phyloP scores from a whole-genome alignment of 257 asterid species.

The Lithospermum erythrorhizon region DNA sequence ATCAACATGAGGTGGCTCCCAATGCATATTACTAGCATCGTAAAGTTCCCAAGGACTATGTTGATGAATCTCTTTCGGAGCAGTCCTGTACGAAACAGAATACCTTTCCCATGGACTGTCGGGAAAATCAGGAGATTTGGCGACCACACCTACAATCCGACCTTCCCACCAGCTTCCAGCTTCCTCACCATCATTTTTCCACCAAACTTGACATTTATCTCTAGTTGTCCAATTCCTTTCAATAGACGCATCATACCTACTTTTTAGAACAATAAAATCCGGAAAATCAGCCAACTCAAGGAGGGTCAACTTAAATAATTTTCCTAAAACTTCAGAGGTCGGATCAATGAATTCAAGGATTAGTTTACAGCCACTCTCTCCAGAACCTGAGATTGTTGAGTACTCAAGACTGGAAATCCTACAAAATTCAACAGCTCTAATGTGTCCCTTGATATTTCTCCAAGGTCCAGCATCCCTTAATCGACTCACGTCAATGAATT shows the following conservation, averaged over 20 bases:
- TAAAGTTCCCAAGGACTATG: constrained; percentile 98
- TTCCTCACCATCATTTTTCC: constrained; percentile 80
- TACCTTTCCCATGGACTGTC: constrained; percentile 98
- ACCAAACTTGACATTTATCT: constrained; percentile 89
- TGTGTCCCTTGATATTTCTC: constrained; percentile 49
- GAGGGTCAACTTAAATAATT: constrained; percentile 59
- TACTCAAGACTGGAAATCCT: constrained; percentile 65
- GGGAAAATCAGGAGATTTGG: constrained; percentile 65
- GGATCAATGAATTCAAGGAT: constrained; percentile 63
- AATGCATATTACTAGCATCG: constrained; percentile 35
- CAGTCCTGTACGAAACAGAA: constrained; percentile 69
- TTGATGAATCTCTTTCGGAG: constrained; percentile 58
- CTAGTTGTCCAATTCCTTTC: constrained; percentile 73
- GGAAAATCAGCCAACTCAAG: constrained; percentile 86
- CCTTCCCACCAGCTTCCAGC: constrained; percentile 96
- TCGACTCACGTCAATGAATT: constrained; percentile 34
- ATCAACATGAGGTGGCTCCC: constrained; percentile 71
- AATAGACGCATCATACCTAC: constrained; percentile 69
- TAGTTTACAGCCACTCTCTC: constrained; percentile 94
- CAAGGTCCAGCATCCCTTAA: constrained; percentile 59
- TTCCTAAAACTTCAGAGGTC: constrained; percentile 49
- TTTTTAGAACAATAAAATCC: constrained; percentile 85
- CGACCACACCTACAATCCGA: constrained; percentile 51
- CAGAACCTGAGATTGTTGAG: constrained; percentile 74
- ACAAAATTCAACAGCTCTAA: constrained; percentile 79